A percentile compares a stretch with the other conserved stretches of the same genome.
These are phyloP conservation scores for Xanthoceras sorbifolium DNA, from an alignment of 345 rosid genomes.

Conservation along the genomic window DNA sequence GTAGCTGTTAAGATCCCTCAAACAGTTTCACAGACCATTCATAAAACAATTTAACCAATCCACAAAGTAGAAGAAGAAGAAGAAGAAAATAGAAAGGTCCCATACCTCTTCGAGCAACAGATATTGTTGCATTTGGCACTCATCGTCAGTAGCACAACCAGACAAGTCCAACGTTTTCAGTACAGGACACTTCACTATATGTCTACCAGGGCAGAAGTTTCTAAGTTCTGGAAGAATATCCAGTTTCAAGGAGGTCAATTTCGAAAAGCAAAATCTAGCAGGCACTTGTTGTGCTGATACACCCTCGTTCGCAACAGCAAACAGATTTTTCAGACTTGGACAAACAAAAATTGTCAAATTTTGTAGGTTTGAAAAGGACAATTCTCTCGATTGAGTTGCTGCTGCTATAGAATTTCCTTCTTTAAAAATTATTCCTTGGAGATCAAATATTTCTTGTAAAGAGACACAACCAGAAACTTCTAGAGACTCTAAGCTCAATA, in stretches of 20 bases:
- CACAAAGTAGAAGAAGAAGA: too few species aligned
- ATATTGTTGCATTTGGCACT: too few species aligned
- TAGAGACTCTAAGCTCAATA: slow-evolving; percentile 7
- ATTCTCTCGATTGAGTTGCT: not conserved
- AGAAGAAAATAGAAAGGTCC: too few species aligned
- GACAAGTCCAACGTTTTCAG: not conserved
- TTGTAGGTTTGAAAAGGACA: not conserved
- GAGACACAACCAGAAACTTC: not conserved
- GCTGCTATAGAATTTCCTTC: not conserved
- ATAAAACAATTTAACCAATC: not conserved
- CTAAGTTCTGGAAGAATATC: not conserved
- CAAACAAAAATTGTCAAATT: not conserved
- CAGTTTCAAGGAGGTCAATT: not conserved
- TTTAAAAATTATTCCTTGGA: not conserved
- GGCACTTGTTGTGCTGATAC: not conserved
- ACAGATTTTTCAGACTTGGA: slow-evolving; percentile 1
- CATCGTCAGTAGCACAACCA: not conserved
- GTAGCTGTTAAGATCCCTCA: not conserved
- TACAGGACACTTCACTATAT: slow-evolving; percentile 21
- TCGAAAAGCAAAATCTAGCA: slow-evolving; percentile 22
- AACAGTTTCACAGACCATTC: not conserved
- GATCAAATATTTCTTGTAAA: slow-evolving; percentile 12
- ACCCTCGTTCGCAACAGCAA: not conserved
- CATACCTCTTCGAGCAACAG: too few species aligned
- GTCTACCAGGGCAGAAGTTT: slow-evolving; percentile 15